Conservation (phyloP, 1,139 yeast species). For the Yamadazyma triangularis region DNA sequence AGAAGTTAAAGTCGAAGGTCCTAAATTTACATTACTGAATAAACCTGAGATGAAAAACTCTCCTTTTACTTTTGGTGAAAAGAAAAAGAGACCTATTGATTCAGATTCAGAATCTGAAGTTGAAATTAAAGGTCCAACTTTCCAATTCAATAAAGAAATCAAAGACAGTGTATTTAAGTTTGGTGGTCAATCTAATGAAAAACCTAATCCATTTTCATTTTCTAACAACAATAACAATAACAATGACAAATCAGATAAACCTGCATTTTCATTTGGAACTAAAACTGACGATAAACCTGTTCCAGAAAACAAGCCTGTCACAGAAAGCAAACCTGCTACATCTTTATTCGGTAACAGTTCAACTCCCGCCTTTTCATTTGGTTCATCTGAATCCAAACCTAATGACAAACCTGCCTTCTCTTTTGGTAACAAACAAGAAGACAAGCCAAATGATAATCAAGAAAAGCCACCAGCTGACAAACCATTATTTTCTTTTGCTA, state of each 20-base stretch:
- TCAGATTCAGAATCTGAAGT: conserved; percentile 40
- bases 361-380: background rate
- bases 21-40: conserved; percentile 49
- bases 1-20: conserved; percentile 58
- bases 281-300: conserved; percentile 10
- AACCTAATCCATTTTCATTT: conserved; percentile 1
- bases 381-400: background rate
- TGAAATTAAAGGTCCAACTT: conserved; percentile 63
- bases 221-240: background rate
- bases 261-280: conserved; percentile 7
- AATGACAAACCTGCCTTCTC: conserved; percentile 14
- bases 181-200: conserved; percentile 2
- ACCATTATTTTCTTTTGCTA: conserved; percentile 11
- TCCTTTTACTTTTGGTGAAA: conserved; percentile 54
- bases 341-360: background rate
- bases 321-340: background rate
- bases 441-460: too few species aligned
- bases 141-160: conserved; percentile 46
- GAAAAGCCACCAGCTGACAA: conserved; percentile 13
- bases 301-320: background rate
- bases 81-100: conserved; percentile 28
- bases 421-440: conserved; percentile 11
- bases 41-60: conserved; percentile 55
- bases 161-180: conserved; percentile 50
- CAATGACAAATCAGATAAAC: conserved; percentile 4